Percentiles rank a stretch among this genome's conserved stretches.
These are phyloP conservation scores for Saccharomycopsis fibuligera DNA, from an alignment of 805 yeast species.

Conservation along the genomic window DNA sequence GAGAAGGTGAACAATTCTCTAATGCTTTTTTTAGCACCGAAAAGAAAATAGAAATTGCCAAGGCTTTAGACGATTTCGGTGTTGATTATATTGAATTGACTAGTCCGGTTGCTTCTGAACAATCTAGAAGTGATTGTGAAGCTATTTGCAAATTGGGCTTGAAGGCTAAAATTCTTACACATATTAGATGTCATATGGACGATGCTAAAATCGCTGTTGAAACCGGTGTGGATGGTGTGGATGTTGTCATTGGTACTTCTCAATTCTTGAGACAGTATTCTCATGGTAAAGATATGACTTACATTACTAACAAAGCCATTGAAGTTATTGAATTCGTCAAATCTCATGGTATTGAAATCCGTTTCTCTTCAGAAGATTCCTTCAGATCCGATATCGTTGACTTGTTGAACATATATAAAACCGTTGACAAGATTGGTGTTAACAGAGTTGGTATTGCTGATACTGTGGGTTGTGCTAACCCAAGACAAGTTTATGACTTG, in stretches of 20 bases:
- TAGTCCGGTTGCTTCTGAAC: conserved; percentile 97
- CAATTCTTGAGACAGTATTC: conserved; percentile 90
- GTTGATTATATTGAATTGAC: conserved; percentile 97
- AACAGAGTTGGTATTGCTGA: conserved; percentile 99
- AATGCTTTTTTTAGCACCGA: conserved; percentile 93
- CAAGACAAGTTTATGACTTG: conserved; percentile 96
- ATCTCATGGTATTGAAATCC: conserved; percentile 92
- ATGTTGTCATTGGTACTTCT: conserved; percentile 96
- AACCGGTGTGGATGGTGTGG: conserved; percentile 99
- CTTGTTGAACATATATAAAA: conserved; percentile 87
- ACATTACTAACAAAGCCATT: conserved; percentile 90
- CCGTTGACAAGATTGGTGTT: conserved; percentile 96
- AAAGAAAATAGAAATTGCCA: conserved; percentile 94
- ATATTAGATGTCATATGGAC: conserved; percentile 98
- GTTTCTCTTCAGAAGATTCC: conserved; percentile 95
- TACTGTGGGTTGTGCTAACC: conserved; percentile 98
- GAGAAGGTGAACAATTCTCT: conserved; percentile 99
- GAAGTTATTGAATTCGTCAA: conserved; percentile 97
- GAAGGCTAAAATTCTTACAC: conserved; percentile 92
- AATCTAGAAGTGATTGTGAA: conserved; percentile 88
- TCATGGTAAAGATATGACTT: conserved; percentile 98
- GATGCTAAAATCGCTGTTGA: conserved; percentile 96
- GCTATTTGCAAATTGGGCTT: conserved; percentile 96
- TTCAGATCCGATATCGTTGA: conserved; percentile 96
- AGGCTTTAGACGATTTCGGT: conserved; percentile 94